These are phyloP conservation scores for Fusarium clavum DNA, from an alignment of 2,329 filamentous ascomycete genomes.

Conservation along the genomic window DNA sequence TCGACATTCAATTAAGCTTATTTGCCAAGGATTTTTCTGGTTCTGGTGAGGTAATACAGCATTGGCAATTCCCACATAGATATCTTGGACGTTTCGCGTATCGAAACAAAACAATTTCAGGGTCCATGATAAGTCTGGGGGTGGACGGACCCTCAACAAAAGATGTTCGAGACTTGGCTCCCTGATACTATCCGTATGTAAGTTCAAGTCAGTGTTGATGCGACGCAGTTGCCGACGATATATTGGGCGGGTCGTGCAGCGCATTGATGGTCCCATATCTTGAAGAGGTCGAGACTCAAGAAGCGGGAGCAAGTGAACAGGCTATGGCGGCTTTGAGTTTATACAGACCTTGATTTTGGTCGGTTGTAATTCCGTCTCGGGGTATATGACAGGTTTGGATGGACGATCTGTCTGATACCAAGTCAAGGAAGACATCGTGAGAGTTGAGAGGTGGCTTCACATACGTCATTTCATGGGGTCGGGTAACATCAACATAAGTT, in stretches of 20 bases:
- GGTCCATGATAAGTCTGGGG: neutral
- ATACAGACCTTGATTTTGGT: neutral
- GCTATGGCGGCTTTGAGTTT: neutral
- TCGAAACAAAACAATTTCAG: neutral
- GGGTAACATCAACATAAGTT: neutral
- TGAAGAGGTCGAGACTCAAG: neutral
- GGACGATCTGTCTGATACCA: neutral
- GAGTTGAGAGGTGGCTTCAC: neutral
- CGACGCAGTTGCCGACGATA: neutral
- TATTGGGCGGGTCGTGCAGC: neutral
- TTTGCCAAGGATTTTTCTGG: neutral
- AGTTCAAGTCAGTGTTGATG: neutral
- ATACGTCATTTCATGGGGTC: neutral
- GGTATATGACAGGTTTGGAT: neutral
- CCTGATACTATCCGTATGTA: no score
- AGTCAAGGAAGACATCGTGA: neutral
- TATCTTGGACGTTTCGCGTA: neutral
- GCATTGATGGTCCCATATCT: neutral
- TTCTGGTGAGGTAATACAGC: neutral
- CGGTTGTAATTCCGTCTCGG: neutral
- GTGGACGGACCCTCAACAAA: neutral
- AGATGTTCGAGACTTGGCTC: neutral
- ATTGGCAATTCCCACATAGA: neutral
- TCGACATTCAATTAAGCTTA: slow-evolving; percentile 2
- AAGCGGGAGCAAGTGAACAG: no score